Evolutionary conservation across 495 filamentous ascomycete genomes (phyloP).

Genomic region (Aspergillus sclerotiicarbonarius): DNA sequence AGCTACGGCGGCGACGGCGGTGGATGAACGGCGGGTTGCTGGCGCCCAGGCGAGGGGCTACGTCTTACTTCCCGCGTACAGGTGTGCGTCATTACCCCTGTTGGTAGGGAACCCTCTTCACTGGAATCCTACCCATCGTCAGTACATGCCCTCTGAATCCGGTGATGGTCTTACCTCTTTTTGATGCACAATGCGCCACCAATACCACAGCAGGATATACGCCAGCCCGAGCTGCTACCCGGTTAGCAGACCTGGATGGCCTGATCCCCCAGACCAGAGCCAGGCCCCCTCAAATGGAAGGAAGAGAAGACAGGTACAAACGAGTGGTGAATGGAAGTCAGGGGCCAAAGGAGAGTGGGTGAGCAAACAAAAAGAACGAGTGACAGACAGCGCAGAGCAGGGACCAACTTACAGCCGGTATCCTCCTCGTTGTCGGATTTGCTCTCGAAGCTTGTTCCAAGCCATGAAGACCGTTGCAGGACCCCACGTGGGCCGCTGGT

Average conservation of each 20-base stretch:
- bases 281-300: conserved; percentile 5
- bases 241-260: conserved; percentile 18
- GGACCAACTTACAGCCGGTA: conserved; percentile 12
- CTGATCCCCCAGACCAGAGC: conserved; percentile 14
- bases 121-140: not conserved
- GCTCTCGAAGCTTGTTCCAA: conserved; percentile 11
- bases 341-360: conserved; percentile 1
- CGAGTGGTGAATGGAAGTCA: conserved; percentile 10
- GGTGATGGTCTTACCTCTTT: conserved; percentile 8
- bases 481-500: conserved; percentile 11
- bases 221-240: conserved; percentile 19
- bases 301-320: conserved; percentile 3
- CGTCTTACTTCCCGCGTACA: conserved; percentile 16
- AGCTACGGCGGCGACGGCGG: no score
- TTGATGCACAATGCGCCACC: conserved; percentile 5
- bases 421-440: conserved; percentile 5
- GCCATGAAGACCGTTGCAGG: conserved; percentile 12
- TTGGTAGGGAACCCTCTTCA: conserved; percentile 15
- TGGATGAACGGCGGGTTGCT: conserved; percentile 11
- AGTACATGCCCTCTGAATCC: not conserved
- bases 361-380: not conserved
- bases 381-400: conserved; percentile 4
- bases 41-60: conserved; percentile 15
- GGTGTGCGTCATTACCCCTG: conserved; percentile 19
- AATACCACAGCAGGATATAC: conserved; percentile 16